Percentiles rank a stretch among this genome's conserved stretches.
Conservation (phyloP, 108 stramenopile species). For the Nitzschia sp. region DNA sequence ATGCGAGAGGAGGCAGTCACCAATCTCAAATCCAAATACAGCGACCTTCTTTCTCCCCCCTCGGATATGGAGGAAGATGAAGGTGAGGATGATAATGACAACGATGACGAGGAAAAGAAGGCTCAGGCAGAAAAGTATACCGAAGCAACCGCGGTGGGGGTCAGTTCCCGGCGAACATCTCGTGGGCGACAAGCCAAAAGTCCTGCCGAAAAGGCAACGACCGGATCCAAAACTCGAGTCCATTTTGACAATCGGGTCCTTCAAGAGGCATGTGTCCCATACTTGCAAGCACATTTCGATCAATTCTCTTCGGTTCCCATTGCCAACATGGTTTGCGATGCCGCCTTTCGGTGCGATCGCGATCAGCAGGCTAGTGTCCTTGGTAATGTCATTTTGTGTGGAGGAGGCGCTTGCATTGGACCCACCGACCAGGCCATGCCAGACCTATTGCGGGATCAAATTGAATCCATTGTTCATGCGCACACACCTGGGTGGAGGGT, state of each 20-base stretch:
- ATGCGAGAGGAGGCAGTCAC: conserved; percentile 45
- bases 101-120: conserved; percentile 17
- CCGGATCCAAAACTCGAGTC: conserved; percentile 11
- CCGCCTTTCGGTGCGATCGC: conserved; percentile 84
- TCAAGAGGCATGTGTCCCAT: conserved; percentile 47
- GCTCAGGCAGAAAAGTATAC: conserved; percentile 36
- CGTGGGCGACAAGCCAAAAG: conserved; percentile 1
- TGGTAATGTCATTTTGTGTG: conserved; percentile 80
- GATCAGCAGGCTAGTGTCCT: conserved; percentile 83
- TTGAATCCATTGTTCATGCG: conserved; percentile 80
- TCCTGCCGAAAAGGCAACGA: not conserved
- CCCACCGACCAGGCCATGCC: conserved; percentile 76
- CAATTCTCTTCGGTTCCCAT: conserved; percentile 66
- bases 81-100: conserved; percentile 2
- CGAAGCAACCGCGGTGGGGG: conserved; percentile 50
- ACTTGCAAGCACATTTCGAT: conserved; percentile 39
- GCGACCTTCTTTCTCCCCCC: conserved; percentile 15
- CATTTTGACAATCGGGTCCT: conserved; percentile 40
- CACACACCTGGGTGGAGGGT: conserved; percentile 89
- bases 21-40: conserved; percentile 26
- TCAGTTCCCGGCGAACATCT: conserved; percentile 33
- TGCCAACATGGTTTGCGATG: conserved; percentile 83
- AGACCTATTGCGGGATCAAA: conserved; percentile 74
- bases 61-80: conserved; percentile 28
- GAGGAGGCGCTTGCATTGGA: conserved; percentile 80